phyloP scores from a whole-genome alignment of 257 asterid species.

The Solanum chmielewskii region DNA sequence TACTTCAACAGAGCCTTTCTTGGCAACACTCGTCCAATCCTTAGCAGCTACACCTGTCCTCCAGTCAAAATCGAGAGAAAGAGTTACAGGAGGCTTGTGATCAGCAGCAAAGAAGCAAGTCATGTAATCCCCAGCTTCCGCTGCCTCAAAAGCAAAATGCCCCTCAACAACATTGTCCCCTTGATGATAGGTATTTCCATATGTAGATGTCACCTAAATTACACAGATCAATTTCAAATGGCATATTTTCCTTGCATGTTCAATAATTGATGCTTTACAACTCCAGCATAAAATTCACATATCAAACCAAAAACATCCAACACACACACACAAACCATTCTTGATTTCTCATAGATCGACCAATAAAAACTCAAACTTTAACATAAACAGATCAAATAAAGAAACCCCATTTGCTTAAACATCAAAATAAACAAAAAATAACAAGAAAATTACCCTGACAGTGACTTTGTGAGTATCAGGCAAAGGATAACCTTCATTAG shows the following conservation, averaged over 20 bases:
- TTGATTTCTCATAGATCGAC: background rate
- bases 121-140: conserved; percentile 79
- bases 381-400: background rate
- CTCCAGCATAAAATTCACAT: background rate
- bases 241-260: background rate
- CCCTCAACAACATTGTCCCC: conserved; percentile 74
- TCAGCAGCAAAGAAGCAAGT: conserved; percentile 78
- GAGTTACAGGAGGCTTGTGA: conserved; percentile 46
- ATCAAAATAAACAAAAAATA: background rate
- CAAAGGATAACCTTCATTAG: conserved; percentile 64
- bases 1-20: conserved; percentile 91
- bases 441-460: conserved; percentile 53
- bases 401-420: background rate
- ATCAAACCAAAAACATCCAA: background rate
- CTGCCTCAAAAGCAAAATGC: conserved; percentile 71
- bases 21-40: conserved; percentile 88
- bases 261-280: background rate
- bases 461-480: conserved; percentile 86
- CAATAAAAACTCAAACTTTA: background rate
- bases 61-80: conserved; percentile 82
- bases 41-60: conserved; percentile 90
- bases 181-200: conserved; percentile 75
- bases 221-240: background rate
- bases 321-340: background rate
- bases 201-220: conserved; percentile 67